phyloP scores from a whole-genome alignment of 2,329 filamentous ascomycete genomes.

The Claviceps digitariae region DNA sequence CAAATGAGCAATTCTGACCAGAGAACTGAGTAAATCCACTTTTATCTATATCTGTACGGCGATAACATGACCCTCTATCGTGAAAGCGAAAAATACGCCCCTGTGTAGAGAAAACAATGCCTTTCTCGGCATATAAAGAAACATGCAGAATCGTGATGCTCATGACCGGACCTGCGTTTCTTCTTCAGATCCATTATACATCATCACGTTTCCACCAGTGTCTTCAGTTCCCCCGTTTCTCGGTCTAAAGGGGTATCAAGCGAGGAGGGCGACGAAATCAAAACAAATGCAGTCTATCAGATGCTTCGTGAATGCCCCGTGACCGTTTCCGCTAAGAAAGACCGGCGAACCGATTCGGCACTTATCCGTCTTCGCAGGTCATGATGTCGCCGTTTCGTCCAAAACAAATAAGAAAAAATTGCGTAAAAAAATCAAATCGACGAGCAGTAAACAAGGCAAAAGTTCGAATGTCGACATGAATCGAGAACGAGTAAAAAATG shows the following conservation, averaged over 20 bases:
- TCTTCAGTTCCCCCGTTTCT: conserved; percentile 26
- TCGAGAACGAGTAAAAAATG: not conserved
- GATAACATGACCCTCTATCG: conserved; percentile 32
- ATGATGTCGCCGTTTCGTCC: conserved; percentile 29
- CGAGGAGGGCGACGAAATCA: conserved; percentile 29
- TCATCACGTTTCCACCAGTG: conserved; percentile 24
- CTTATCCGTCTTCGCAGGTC: conserved; percentile 23
- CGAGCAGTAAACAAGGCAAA: conserved; percentile 8
- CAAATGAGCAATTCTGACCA: conserved; percentile 27
- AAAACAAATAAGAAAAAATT: conserved; percentile 11
- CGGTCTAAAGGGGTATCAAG: conserved; percentile 32
- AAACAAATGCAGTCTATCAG: conserved; percentile 31
- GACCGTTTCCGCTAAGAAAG: conserved; percentile 23
- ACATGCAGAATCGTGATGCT: conserved; percentile 23
- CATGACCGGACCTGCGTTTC: conserved; percentile 9
- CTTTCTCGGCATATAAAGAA: conserved; percentile 23
- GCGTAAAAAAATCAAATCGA: not conserved
- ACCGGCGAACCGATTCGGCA: conserved; percentile 18
- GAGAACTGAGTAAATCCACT: conserved; percentile 51
- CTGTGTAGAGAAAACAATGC: conserved; percentile 16
- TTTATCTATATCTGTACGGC: conserved; percentile 46
- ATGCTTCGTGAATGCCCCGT: conserved; percentile 28
- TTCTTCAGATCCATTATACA: conserved; percentile 17
- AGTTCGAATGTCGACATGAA: not conserved
- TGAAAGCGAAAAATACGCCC: conserved; percentile 28